phyloP scores from a whole-genome alignment of 306 rosid genomes.

The Erythrophleum fordii region DNA sequence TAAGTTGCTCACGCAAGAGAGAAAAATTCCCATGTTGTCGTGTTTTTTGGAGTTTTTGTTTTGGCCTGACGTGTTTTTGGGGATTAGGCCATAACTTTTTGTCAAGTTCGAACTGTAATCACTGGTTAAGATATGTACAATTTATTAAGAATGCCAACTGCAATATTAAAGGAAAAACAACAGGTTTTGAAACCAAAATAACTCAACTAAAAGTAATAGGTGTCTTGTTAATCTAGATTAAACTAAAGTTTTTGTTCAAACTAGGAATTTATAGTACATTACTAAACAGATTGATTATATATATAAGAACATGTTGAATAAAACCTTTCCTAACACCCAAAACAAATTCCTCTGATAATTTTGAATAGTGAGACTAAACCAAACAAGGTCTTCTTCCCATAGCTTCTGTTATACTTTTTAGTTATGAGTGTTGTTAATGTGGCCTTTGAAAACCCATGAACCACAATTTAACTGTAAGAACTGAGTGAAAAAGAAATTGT shows the following conservation, averaged over 20 bases:
- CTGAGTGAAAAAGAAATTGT: not conserved
- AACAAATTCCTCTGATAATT: not conserved
- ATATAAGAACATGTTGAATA: not conserved
- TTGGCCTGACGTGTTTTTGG: not conserved
- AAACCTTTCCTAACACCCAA: not conserved
- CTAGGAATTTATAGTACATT: not conserved
- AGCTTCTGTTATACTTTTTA: too few species aligned
- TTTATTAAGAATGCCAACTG: too few species aligned
- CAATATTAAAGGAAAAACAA: not conserved
- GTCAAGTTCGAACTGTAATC: not conserved
- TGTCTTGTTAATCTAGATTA: not conserved
- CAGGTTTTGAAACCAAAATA: not conserved
- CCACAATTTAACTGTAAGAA: not conserved
- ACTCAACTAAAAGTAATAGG: not conserved
- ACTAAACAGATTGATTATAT: too few species aligned
- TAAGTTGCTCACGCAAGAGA: not conserved
- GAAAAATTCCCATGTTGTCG: not conserved
- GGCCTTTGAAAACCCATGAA: not conserved
- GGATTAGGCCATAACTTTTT: not conserved
- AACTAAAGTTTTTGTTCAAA: not conserved
- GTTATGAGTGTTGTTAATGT: not conserved
- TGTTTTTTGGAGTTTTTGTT: too few species aligned
- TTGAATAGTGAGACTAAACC: too few species aligned
- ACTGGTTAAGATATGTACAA: not conserved
- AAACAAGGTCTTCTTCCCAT: too few species aligned